phyloP scores from a whole-genome alignment of 1,284 basidiomycete species.

The Irpex lacteus region DNA sequence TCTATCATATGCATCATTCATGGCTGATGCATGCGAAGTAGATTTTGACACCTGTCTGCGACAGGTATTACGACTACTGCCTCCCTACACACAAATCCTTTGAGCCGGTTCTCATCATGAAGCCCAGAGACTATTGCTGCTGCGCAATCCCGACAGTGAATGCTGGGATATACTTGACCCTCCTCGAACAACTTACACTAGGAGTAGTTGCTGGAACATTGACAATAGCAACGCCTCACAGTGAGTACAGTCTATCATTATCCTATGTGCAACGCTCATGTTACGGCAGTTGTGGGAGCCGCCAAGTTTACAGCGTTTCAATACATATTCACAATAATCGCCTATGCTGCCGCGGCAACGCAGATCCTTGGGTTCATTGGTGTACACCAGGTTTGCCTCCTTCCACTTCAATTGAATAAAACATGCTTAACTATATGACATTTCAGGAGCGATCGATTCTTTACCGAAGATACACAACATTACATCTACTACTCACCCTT shows the following conservation, averaged over 20 bases:
- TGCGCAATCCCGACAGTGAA: constrained; percentile 86
- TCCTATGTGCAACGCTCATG: constrained; percentile 9
- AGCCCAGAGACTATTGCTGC: constrained; percentile 74
- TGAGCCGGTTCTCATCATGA: constrained; percentile 35
- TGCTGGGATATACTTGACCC: constrained; percentile 79
- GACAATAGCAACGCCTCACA: constrained; percentile 74
- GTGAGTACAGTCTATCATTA: constrained; percentile 42
- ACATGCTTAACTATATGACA: background rate
- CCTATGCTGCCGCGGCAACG: constrained; percentile 67
- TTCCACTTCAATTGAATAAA: background rate
- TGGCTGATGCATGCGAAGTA: background rate
- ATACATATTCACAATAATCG: constrained; percentile 73
- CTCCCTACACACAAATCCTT: background rate
- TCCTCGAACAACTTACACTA: constrained; percentile 73
- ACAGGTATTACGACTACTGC: constrained; percentile 3
- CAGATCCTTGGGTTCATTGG: constrained; percentile 84
- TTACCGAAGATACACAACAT: constrained; percentile 72
- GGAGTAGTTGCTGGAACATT: constrained; percentile 75
- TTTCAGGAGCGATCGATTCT: constrained; percentile 72
- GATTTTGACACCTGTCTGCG: constrained; percentile 7
- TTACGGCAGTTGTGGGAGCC: constrained; percentile 74
- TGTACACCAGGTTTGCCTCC: constrained; percentile 60
- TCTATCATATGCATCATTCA: background rate
- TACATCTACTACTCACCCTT: constrained; percentile 60
- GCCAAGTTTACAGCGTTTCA: constrained; percentile 72